A percentile compares a stretch with the other conserved stretches of the same genome.
Evolutionary conservation across 495 filamentous ascomycete species (phyloP).

Genomic region (Xylaria intraflava): DNA sequence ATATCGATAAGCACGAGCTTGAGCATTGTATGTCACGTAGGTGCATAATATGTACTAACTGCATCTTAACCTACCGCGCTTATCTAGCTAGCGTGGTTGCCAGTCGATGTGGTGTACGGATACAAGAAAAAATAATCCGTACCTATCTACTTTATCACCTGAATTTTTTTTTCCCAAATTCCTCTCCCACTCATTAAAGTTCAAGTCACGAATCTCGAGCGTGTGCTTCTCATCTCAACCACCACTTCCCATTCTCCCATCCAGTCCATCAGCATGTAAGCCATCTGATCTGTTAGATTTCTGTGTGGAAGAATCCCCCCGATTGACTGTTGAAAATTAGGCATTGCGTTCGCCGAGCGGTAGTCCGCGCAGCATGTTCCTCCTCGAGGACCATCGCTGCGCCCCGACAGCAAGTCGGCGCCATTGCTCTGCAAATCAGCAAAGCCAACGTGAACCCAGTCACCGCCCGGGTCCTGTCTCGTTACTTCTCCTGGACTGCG

Average conservation of each 20-base stretch:
- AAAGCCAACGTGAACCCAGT: constrained; percentile 15
- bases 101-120: no score
- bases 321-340: constrained; percentile 26
- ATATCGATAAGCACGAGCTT: no score
- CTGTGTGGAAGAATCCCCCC: background rate
- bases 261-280: constrained; percentile 9
- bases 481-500: constrained; percentile 32
- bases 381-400: constrained; percentile 39
- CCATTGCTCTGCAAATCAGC: constrained; percentile 24
- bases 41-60: no score
- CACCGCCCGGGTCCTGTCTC: constrained; percentile 20
- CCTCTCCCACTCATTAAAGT: background rate
- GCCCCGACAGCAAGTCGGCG: constrained; percentile 32
- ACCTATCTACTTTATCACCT: background rate
- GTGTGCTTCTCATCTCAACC: background rate
- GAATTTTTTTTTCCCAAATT: background rate
- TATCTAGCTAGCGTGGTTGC: no score
- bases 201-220: background rate
- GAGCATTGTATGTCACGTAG: no score
- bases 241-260: background rate
- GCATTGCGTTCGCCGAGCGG: constrained; percentile 52
- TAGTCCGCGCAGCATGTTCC: constrained; percentile 49
- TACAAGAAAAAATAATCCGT: no score
- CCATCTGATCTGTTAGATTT: background rate
- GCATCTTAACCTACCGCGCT: no score